These are phyloP conservation scores for Mucor sp. DNA, from an alignment of 371 early-diverging fungal species.

Conservation along the genomic window DNA sequence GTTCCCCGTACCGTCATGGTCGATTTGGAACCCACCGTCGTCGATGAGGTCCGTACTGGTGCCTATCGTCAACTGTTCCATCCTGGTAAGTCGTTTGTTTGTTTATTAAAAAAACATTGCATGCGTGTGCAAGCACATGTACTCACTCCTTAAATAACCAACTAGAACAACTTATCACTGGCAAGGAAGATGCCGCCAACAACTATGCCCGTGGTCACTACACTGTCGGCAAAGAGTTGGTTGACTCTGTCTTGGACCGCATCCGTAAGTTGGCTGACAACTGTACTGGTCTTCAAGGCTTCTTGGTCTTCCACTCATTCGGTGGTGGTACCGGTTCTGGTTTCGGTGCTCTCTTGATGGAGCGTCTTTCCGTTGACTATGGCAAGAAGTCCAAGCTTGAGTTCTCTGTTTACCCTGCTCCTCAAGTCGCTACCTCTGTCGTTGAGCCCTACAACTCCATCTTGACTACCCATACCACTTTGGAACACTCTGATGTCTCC, in stretches of 20 bases:
- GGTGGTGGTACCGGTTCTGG: constrained; percentile 99
- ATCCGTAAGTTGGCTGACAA: constrained; percentile 98
- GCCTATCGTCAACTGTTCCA: constrained; percentile 98
- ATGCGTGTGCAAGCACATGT: constrained; percentile 43
- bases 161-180: constrained; percentile 92
- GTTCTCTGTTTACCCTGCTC: constrained; percentile 99
- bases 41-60: constrained; percentile 96
- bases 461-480: constrained; percentile 97
- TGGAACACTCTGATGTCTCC: constrained; percentile 98
- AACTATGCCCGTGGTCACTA: constrained; percentile 99
- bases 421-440: constrained; percentile 96
- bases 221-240: constrained; percentile 98
- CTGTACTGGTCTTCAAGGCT: constrained; percentile 98
- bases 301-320: constrained; percentile 98
- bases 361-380: constrained; percentile 95
- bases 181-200: constrained; percentile 99
- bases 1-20: constrained; percentile 99
- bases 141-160: background rate
- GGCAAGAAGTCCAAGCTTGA: constrained; percentile 99
- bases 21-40: constrained; percentile 97
- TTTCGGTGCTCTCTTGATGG: constrained; percentile 97
- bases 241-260: constrained; percentile 96
- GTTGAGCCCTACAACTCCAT: constrained; percentile 99
- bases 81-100: constrained; percentile 65
- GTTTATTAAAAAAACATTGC: constrained; percentile 42